Conservation (phyloP, 106 monocot species). For the Dioscorea alata region DNA sequence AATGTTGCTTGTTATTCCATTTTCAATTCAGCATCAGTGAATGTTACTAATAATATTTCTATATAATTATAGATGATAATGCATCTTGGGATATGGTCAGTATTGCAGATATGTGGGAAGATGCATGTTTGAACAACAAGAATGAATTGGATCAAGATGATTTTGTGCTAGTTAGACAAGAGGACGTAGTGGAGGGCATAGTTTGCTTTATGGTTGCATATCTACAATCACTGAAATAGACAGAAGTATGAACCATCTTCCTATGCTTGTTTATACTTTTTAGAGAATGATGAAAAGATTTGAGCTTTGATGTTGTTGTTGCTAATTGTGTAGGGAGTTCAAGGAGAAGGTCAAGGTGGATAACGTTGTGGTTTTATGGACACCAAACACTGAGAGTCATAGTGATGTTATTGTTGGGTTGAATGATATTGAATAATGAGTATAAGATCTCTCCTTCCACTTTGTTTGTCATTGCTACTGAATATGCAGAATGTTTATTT, state of each 20-base stretch:
- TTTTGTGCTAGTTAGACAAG: conserved; percentile 78
- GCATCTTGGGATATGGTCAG: conserved; percentile 70
- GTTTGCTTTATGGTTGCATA: conserved; percentile 86
- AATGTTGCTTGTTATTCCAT: too few species aligned
- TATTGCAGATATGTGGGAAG: conserved; percentile 54
- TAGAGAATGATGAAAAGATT: too few species aligned
- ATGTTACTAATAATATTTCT: neutral
- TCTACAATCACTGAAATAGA: conserved; percentile 69
- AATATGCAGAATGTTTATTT: too few species aligned
- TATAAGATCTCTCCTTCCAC: too few species aligned
- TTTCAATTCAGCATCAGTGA: neutral
- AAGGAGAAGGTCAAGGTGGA: too few species aligned
- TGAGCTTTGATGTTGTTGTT: too few species aligned
- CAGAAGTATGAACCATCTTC: conserved; percentile 46
- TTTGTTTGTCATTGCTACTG: too few species aligned
- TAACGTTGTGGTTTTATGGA: too few species aligned
- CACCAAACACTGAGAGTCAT: too few species aligned
- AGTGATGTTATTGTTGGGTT: too few species aligned
- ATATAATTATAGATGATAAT: conserved; percentile 34
- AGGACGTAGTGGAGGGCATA: conserved; percentile 86
- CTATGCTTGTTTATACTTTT: neutral
- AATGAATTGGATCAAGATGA: conserved; percentile 43
- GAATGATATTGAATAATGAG: too few species aligned
- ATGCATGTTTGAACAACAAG: conserved; percentile 20
- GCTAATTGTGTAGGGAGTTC: too few species aligned